A percentile compares a stretch with the other conserved stretches of the same genome.
Conservation (phyloP, 2,329 filamentous ascomycete species). For the Leptographium radiaticola region DNA sequence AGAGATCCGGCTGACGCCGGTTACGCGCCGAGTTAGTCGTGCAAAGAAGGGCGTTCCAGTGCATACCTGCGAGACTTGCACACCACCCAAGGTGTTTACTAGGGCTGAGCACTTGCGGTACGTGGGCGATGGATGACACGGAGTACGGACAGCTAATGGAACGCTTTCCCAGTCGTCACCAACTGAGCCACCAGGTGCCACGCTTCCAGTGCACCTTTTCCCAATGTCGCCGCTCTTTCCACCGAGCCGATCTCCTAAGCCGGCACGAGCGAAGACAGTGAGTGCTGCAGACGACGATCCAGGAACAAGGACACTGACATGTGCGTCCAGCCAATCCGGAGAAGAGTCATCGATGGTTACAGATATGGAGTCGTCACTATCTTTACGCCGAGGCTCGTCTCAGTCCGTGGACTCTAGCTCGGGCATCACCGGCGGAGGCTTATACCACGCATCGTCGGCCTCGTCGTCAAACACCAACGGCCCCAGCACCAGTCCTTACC, state of each 20-base stretch:
- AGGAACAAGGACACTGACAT: not conserved
- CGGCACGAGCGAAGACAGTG: slow-evolving; percentile 1
- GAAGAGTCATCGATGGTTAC: not conserved
- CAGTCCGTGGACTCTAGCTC: not conserved
- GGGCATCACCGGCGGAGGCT: not conserved
- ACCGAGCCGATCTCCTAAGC: not conserved
- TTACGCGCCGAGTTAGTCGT: slow-evolving; percentile 1
- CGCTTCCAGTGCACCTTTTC: not conserved
- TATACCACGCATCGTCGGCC: not conserved
- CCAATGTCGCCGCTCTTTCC: not conserved
- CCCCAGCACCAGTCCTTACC: not conserved
- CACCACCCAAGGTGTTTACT: not conserved
- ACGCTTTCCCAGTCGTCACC: not conserved
- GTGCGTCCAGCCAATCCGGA: not conserved
- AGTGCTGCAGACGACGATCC: not conserved
- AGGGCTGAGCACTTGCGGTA: slow-evolving; percentile 1
- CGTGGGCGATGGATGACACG: not conserved
- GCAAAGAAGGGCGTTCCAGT: slow-evolving; percentile 1
- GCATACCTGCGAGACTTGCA: not conserved
- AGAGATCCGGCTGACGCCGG: not conserved
- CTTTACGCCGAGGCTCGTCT: not conserved
- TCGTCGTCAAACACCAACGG: not conserved
- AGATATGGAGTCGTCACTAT: not conserved
- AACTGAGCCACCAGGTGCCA: slow-evolving; percentile 1
- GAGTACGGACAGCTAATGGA: not conserved